Evolutionary conservation across 176 grass and related monocot genomes (phyloP).

Genomic region (Aegilops speltoides): DNA sequence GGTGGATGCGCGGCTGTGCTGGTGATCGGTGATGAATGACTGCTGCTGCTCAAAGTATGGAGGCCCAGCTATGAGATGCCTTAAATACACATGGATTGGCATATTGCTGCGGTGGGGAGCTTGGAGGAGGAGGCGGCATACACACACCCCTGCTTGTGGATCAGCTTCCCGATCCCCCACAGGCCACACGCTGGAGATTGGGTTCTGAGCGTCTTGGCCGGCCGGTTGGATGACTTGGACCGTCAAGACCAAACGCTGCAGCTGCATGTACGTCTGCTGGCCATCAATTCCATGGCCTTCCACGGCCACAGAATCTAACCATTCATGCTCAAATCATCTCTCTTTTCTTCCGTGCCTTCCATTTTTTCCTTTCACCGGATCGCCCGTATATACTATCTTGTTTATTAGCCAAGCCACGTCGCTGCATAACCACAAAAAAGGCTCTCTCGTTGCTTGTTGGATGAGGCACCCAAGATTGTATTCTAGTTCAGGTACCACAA

Average conservation of each 20-base stretch:
- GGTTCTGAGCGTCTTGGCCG: conserved; percentile 39
- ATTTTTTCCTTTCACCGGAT: background rate
- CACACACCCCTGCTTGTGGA: conserved; percentile 45
- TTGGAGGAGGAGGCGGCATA: background rate
- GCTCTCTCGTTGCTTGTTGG: conserved; percentile 18
- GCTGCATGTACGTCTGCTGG: conserved; percentile 21
- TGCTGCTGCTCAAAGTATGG: conserved; percentile 37
- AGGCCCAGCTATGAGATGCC: conserved; percentile 1
- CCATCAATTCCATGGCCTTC: background rate
- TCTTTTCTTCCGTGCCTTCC: background rate
- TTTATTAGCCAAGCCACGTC: background rate
- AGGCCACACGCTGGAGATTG: conserved; percentile 81
- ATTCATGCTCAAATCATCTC: background rate
- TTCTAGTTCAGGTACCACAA: conserved; percentile 27
- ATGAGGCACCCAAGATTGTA: conserved; percentile 23
- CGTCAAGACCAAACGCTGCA: background rate
- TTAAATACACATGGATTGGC: conserved; percentile 37
- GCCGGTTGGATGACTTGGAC: conserved; percentile 34
- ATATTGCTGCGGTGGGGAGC: background rate
- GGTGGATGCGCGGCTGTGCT: background rate
- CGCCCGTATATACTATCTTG: background rate
- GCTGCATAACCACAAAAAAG: conserved; percentile 26
- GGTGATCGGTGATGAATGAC: background rate
- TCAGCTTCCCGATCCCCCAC: conserved; percentile 32
- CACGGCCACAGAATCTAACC: conserved; percentile 22